Conservation (phyloP, 352 stramenopile species). For the Albugo candida region DNA sequence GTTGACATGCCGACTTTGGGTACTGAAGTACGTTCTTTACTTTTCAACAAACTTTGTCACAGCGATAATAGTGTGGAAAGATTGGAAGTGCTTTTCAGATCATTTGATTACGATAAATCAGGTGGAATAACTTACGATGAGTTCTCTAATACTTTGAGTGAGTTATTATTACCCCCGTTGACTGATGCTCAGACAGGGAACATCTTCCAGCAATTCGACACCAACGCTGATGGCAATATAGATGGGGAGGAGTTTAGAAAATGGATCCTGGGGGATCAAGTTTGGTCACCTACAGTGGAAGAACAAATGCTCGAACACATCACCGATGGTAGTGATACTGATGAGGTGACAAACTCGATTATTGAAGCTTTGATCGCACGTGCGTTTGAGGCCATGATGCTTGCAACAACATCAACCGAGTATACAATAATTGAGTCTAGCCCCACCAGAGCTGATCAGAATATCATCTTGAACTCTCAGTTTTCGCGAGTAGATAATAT, state of each 20-base stretch:
- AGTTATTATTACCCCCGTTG: slow-evolving; percentile 32
- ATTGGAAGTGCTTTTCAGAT: slow-evolving; percentile 29
- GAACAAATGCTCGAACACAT: no score
- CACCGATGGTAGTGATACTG: no score
- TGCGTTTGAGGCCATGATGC: no score
- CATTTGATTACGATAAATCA: slow-evolving; percentile 39
- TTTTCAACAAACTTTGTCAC: slow-evolving; percentile 22
- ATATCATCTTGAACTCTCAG: no score
- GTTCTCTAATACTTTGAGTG: slow-evolving; percentile 27
- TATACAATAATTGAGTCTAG: no score
- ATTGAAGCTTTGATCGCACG: slow-evolving; percentile 13
- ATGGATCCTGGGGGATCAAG: slow-evolving; percentile 41
- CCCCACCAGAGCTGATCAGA: no score
- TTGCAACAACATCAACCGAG: no score
- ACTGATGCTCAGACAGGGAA: slow-evolving; percentile 22
- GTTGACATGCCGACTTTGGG: slow-evolving; percentile 23
- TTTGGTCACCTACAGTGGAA: slow-evolving; percentile 18
- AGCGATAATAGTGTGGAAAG: slow-evolving; percentile 1
- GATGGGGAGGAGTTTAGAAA: slow-evolving; percentile 39
- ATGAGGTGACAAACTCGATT: slow-evolving; percentile 7
- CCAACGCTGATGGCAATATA: slow-evolving; percentile 44
- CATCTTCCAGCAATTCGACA: slow-evolving; percentile 43
- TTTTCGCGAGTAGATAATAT: no score
- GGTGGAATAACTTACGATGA: slow-evolving; percentile 31
- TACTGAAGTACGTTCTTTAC: slow-evolving; percentile 28